A percentile compares a stretch with the other conserved stretches of the same genome.
Conservation (phyloP, 305 asterid species). For the Solanum hybrid region DNA sequence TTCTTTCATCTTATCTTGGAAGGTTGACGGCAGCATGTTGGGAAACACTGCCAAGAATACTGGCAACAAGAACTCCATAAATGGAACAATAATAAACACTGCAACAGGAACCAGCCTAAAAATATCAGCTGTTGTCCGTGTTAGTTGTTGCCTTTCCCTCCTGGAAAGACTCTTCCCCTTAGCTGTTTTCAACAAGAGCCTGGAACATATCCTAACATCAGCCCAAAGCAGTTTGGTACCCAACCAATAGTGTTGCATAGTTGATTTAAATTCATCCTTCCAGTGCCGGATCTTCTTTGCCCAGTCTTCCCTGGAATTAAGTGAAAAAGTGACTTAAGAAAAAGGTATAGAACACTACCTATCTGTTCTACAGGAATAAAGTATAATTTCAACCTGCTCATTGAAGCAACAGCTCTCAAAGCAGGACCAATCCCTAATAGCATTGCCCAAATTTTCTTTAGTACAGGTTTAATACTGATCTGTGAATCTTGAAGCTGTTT, state of each 20-base stretch:
- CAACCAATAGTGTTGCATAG: conserved; percentile 92
- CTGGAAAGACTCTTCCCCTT: conserved; percentile 82
- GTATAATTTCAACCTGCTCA: conserved; percentile 68
- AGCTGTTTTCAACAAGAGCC: conserved; percentile 77
- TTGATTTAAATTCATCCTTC: conserved; percentile 85
- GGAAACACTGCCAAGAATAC: conserved; percentile 90
- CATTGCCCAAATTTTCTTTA: conserved; percentile 73
- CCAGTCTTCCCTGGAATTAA: conserved; percentile 79
- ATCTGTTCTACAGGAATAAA: not conserved
- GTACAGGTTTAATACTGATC: conserved; percentile 39
- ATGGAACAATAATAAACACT: conserved; percentile 87
- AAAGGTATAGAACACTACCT: not conserved
- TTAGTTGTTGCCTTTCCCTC: conserved; percentile 95
- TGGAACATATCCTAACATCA: conserved; percentile 76
- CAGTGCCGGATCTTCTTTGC: conserved; percentile 68
- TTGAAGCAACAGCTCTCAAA: conserved; percentile 78
- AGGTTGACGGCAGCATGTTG: conserved; percentile 95
- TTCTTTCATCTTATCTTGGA: conserved; percentile 99
- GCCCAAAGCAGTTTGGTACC: conserved; percentile 86
- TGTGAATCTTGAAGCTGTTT: conserved; percentile 79
- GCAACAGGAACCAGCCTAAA: conserved; percentile 97
- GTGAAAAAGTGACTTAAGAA: conserved; percentile 10
- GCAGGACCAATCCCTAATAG: conserved; percentile 94
- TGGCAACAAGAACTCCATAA: conserved; percentile 96
- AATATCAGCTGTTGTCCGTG: conserved; percentile 91